Evolutionary conservation across 768 basidiomycete species (phyloP).

Genomic region (Coprinopsis sp.): DNA sequence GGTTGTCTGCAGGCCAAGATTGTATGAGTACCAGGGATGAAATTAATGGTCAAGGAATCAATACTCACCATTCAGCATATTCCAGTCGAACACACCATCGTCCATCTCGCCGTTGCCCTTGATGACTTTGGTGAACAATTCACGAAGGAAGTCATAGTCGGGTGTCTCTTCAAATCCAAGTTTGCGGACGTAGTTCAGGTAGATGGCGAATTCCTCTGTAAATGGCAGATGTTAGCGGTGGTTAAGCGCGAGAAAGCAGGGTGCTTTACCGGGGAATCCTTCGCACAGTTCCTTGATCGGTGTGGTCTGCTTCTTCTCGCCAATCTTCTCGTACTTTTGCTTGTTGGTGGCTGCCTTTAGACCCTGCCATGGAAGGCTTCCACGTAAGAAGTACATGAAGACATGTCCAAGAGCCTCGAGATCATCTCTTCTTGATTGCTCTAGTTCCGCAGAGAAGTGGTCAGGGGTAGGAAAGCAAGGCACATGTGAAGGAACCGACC

Average conservation of each 20-base stretch:
- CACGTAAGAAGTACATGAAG: constrained; percentile 99
- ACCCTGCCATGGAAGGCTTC: constrained; percentile 98
- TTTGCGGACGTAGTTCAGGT: constrained; percentile 98
- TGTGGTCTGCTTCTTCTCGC: constrained; percentile 99
- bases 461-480: constrained; percentile 4
- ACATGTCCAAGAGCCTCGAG: constrained; percentile 99
- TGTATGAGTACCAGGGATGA: constrained; percentile 4
- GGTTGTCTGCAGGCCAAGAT: constrained; percentile 53
- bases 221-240: constrained; percentile 9
- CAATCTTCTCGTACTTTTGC: constrained; percentile 99
- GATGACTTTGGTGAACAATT: constrained; percentile 90
- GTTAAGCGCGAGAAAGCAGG: constrained; percentile 8
- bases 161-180: constrained; percentile 99
- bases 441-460: constrained; percentile 29
- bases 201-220: constrained; percentile 96
- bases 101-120: constrained; percentile 89
- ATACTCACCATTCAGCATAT: constrained; percentile 71
- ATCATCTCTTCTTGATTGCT: constrained; percentile 94
- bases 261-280: constrained; percentile 87
- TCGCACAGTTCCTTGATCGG: constrained; percentile 97
- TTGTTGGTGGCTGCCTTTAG: constrained; percentile 99
- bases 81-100: constrained; percentile 97
- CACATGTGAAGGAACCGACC: constrained; percentile 43
- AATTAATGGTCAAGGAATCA: constrained; percentile 2
- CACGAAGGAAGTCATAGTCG: constrained; percentile 96